These are phyloP conservation scores for Grifola frondosa DNA, from an alignment of 1,284 basidiomycete genomes.

Conservation along the genomic window DNA sequence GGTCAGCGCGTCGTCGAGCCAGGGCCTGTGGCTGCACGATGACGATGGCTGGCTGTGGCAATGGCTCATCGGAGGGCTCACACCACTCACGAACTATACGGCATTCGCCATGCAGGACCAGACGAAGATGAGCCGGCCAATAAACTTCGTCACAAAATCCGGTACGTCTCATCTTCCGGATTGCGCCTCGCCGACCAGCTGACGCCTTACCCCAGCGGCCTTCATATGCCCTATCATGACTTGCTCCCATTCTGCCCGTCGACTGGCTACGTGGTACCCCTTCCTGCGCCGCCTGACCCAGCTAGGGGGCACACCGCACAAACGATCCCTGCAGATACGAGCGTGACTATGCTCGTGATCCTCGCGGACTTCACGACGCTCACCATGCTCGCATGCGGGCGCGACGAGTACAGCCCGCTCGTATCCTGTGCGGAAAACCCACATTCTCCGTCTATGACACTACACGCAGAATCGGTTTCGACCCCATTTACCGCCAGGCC, in stretches of 20 bases:
- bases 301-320: conserved; percentile 46
- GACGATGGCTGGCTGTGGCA: conserved; percentile 61
- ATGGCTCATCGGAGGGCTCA: conserved; percentile 60
- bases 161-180: conserved; percentile 38
- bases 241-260: conserved; percentile 75
- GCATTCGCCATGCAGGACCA: conserved; percentile 56
- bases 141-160: conserved; percentile 70
- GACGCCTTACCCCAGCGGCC: conserved; percentile 44
- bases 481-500: too few relatives aligned
- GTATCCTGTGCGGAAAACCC: conserved; percentile 76
- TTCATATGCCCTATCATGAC: conserved; percentile 75
- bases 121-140: conserved; percentile 57
- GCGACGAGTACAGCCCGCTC: conserved; percentile 78
- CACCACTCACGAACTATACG: conserved; percentile 70
- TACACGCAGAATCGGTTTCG: too few relatives aligned
- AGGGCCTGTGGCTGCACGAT: conserved; percentile 56
- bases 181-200: not conserved
- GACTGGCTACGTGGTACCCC: conserved; percentile 69
- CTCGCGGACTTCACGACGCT: conserved; percentile 78
- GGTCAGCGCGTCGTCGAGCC: conserved; percentile 23
- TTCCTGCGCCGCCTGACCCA: conserved; percentile 46
- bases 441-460: too few relatives aligned
- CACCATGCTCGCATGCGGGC: conserved; percentile 72
- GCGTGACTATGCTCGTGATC: conserved; percentile 52
- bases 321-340: conserved; percentile 51